phyloP scores from a whole-genome alignment of 768 basidiomycete species.

The Austroboletus eburneus region DNA sequence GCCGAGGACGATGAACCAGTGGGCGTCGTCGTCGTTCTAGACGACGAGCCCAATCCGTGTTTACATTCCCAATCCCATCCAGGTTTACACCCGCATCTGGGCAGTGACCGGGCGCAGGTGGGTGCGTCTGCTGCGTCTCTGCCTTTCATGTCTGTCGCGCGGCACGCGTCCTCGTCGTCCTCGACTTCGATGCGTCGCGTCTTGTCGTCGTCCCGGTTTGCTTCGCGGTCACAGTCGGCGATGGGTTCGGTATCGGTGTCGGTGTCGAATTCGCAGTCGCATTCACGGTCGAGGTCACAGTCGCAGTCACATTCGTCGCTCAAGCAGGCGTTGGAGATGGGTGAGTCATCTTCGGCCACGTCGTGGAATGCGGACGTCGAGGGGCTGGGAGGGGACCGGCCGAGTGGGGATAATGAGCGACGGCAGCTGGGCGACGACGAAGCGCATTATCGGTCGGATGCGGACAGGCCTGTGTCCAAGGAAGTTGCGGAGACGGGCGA shows the following conservation, averaged over 20 bases:
- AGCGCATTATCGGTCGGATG: background rate
- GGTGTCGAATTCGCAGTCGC: background rate
- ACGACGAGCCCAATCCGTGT: background rate
- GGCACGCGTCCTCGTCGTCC: too few species aligned
- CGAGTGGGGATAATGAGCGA: constrained; percentile 5
- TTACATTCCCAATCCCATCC: too few species aligned
- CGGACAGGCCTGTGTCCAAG: background rate
- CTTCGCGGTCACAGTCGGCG: constrained; percentile 10
- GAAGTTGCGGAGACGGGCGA: background rate
- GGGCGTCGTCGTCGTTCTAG: background rate
- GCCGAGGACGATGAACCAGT: constrained; percentile 7
- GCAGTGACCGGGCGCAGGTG: background rate
- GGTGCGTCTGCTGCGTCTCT: background rate
- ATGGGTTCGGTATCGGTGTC: background rate
- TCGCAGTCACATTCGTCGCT: constrained; percentile 17
- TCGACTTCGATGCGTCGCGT: background rate
- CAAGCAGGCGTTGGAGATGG: constrained; percentile 11
- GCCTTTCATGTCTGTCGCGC: too few species aligned
- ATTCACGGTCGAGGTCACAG: constrained; percentile 6
- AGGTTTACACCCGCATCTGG: background rate
- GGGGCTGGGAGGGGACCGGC: background rate
- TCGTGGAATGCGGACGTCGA: constrained; percentile 25
- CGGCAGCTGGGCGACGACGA: constrained; percentile 1
- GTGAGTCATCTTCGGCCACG: constrained; percentile 24
- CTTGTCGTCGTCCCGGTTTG: background rate